Evolutionary conservation across 345 rosid species (phyloP).

Genomic region (Lepidium sativum): DNA sequence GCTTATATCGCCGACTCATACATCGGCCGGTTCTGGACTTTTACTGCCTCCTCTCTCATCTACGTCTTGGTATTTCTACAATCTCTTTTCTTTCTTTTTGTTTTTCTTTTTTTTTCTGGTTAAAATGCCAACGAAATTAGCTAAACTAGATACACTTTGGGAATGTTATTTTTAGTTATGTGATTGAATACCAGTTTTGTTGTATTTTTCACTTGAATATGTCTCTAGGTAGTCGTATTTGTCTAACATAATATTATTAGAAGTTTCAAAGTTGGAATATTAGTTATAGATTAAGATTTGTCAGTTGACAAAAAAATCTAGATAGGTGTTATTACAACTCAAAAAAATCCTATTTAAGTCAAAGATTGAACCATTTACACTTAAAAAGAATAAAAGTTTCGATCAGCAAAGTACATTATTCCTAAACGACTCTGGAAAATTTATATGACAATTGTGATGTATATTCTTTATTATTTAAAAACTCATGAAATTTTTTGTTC

Average conservation of each 20-base stretch:
- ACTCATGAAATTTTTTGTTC: background rate
- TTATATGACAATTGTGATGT: background rate
- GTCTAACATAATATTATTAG: no score
- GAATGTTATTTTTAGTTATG: no score
- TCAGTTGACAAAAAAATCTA: no score
- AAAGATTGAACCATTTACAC: background rate
- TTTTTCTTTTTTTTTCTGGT: background rate
- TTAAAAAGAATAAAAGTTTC: background rate
- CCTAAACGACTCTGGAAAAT: background rate
- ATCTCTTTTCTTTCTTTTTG: background rate
- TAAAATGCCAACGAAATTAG: background rate
- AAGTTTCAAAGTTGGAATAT: no score
- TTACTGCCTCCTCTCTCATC: conserved; percentile 75
- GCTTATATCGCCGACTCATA: conserved; percentile 87
- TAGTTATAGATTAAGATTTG: no score
- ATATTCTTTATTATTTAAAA: background rate
- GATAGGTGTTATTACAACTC: no score
- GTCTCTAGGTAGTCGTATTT: no score
- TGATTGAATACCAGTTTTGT: no score
- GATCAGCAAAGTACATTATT: background rate
- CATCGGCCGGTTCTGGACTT: conserved; percentile 93
- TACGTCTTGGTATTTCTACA: conserved; percentile 49
- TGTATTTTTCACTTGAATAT: no score
- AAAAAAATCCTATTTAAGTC: no score
- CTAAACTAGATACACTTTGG: background rate